Base-by-base conservation (phyloP, 257 asterid genomes). In the Euphrasia confusa region DNA sequence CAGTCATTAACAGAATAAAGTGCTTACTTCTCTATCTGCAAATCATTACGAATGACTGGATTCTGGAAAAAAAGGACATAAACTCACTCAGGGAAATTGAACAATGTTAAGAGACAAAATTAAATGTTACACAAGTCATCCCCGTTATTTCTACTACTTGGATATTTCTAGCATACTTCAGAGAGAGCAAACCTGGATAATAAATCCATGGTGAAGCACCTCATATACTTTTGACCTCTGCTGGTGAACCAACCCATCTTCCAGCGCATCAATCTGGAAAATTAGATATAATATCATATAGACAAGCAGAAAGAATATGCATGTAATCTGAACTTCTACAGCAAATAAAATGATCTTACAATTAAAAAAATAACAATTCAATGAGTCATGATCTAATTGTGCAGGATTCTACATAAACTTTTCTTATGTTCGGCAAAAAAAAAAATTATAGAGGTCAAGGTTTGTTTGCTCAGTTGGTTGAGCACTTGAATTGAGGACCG, bases 251-350 rank as follows among this genome's bases (percentile, higher is more conserved):
- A 88, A 74, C 52, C 65, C 24, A 70, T 80, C 88, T 72, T 84
- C 90, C 65, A 88, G 72, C 67, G 63, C 70, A 73, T 84, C 92
- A 77, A 88, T 74, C 98, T 91, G 77, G 72, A 73, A 66, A 14
- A 64, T 66, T 53, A 49, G 59, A 61, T 44, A 56, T 60, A 64
- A 68, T 30, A 71, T 30, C 44, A 58, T 32, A 37, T 58, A 62
- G 54, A 37, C 47, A 49, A 17, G 48, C 33, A 45, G 63, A 73
- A 53, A 58, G 28, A 69, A 54, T 21, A 60, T 17, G 61, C 42
- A 14, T 54, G 49, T 42, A 30, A 71, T 39, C 12, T 66, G 35
- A 42, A 60, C 24, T 14, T 58, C 57, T 56, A 47, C 3, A 37
- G 40, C 12, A 55, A 67, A n/a, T n/a, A 58, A 54, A 28, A 10